These are phyloP conservation scores for Tuber indicum DNA, from an alignment of 495 filamentous ascomycete genomes.

Conservation along the genomic window DNA sequence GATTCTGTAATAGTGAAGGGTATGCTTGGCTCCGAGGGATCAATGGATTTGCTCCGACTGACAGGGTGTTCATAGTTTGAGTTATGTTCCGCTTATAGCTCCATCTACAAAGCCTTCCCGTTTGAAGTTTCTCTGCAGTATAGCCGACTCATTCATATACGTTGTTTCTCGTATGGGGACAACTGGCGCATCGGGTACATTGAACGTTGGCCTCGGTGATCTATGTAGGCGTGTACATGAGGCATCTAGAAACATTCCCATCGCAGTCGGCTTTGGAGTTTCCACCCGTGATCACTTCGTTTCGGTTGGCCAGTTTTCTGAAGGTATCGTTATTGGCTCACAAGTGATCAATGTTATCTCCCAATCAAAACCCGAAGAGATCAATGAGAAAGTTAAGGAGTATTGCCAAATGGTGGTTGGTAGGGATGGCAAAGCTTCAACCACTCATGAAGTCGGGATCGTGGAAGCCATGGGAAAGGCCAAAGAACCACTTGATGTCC, in stretches of 20 bases:
- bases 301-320: constrained; percentile 71
- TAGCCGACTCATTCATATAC: constrained; percentile 98
- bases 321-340: constrained; percentile 96
- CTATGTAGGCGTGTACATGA: constrained; percentile 80
- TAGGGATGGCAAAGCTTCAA: constrained; percentile 48
- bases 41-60: not conserved
- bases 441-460: constrained; percentile 57
- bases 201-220: constrained; percentile 72
- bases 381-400: constrained; percentile 69
- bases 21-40: constrained; percentile 43
- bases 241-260: constrained; percentile 82
- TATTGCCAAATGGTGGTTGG: constrained; percentile 80
- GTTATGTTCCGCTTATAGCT: constrained; percentile 91
- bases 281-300: constrained; percentile 93
- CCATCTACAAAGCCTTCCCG: constrained; percentile 85
- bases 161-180: constrained; percentile 97
- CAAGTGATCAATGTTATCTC: constrained; percentile 79
- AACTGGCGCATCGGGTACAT: constrained; percentile 76
- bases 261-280: constrained; percentile 90
- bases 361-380: constrained; percentile 61
- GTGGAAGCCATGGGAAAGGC: constrained; percentile 56
- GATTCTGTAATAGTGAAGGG: constrained; percentile 68
- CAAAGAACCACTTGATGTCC: constrained; percentile 48
- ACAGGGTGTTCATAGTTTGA: constrained; percentile 52
- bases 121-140: constrained; percentile 91